Conservation (phyloP, 345 rosid species). For the Aurinia saxatilis region DNA sequence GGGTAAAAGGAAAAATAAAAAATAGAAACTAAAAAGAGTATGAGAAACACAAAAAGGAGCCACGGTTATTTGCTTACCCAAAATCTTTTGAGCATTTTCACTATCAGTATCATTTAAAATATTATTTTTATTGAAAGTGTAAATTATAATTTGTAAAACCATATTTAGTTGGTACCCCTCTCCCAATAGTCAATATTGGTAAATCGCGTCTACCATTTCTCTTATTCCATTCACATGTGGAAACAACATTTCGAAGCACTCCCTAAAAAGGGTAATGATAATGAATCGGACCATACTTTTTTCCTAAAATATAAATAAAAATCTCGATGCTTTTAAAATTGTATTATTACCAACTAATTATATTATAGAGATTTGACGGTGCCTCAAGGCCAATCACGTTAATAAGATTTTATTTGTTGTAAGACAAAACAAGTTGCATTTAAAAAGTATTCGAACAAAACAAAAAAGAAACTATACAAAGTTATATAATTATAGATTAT, state of each 20-base stretch:
- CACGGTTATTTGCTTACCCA: neutral
- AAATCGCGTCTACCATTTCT: constrained; percentile 10
- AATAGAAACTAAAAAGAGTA: neutral
- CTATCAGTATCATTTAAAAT: neutral
- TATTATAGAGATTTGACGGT: neutral
- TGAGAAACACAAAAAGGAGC: neutral
- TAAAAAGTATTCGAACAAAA: neutral
- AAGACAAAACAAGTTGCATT: neutral
- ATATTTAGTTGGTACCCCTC: neutral
- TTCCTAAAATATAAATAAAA: too few species aligned
- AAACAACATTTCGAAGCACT: constrained; percentile 2
- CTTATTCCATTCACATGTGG: constrained; percentile 24
- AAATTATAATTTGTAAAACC: neutral
- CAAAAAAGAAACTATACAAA: neutral
- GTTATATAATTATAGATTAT: neutral
- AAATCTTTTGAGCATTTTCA: neutral
- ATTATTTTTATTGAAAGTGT: neutral
- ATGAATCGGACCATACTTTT: neutral
- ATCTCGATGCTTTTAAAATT: too few species aligned
- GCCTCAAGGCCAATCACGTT: constrained; percentile 9
- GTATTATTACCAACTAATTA: neutral
- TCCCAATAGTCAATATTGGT: neutral
- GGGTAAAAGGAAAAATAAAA: neutral
- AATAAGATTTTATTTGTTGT: too few species aligned
- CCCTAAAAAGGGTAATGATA: neutral